A percentile compares a stretch with the other conserved stretches of the same genome.
These are phyloP conservation scores for Diaporthe eres DNA, from an alignment of 2,329 filamentous ascomycete species.

Conservation along the genomic window DNA sequence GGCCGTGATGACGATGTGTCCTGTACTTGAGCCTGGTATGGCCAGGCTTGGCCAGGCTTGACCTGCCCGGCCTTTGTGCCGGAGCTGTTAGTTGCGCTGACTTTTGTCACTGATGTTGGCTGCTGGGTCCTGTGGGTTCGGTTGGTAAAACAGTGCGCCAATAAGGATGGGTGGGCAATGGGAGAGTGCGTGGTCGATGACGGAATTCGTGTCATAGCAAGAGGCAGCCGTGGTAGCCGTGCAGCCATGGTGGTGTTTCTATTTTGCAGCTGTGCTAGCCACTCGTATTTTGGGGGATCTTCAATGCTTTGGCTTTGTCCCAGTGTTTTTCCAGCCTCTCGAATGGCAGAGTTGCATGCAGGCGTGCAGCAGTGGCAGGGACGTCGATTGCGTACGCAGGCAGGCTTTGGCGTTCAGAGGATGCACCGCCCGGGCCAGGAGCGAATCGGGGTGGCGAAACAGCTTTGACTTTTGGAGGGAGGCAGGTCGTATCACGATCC, in stretches of 20 bases:
- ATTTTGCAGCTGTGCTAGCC: slow-evolving; percentile 31
- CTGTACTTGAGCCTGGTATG: background rate
- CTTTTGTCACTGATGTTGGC: slow-evolving; percentile 21
- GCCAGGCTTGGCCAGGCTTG: slow-evolving; percentile 2
- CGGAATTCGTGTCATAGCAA: slow-evolving; percentile 19
- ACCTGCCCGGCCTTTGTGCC: slow-evolving; percentile 5
- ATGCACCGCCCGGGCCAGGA: slow-evolving; percentile 18
- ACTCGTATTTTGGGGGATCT: slow-evolving; percentile 35
- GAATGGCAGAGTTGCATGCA: slow-evolving; percentile 31
- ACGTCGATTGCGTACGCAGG: slow-evolving; percentile 19
- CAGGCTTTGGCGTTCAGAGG: slow-evolving; percentile 15
- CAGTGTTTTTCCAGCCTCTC: slow-evolving; percentile 35
- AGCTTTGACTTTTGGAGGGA: background rate
- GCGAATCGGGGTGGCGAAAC: slow-evolving; percentile 28
- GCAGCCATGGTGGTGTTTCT: slow-evolving; percentile 32
- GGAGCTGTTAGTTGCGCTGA: slow-evolving; percentile 8
- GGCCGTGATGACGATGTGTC: slow-evolving; percentile 32
- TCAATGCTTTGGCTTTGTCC: slow-evolving; percentile 12
- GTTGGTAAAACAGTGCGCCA: background rate
- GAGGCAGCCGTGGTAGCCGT: slow-evolving; percentile 17
- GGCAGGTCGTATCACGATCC: slow-evolving; percentile 30
- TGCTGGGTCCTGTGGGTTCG: slow-evolving; percentile 7
- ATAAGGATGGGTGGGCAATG: background rate
- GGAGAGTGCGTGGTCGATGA: slow-evolving; percentile 26
- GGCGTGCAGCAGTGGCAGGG: slow-evolving; percentile 30